Evolutionary conservation across 2,329 filamentous ascomycete species (phyloP).

Genomic region (Thelonectria olida): DNA sequence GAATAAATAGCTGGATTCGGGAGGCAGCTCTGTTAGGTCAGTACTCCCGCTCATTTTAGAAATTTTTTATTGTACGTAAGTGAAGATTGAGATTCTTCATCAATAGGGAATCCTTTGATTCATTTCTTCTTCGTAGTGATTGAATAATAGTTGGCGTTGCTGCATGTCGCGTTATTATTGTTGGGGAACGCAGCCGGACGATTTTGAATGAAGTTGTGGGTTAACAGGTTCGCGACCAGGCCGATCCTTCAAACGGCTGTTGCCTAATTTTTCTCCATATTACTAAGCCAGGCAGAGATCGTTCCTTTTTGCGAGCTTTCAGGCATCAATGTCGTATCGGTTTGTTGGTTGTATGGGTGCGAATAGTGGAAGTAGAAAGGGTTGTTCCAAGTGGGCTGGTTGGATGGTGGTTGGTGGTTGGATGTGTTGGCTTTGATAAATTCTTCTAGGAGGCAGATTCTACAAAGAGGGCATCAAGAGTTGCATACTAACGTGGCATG

Average conservation of each 20-base stretch:
- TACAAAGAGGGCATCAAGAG: no score
- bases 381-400: no score
- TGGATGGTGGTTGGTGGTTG: no score
- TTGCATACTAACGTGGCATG: no score
- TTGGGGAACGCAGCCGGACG: no score
- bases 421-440: no score
- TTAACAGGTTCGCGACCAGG: no score
- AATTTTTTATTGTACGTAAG: neutral
- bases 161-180: neutral
- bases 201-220: no score
- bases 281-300: neutral
- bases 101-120: neutral
- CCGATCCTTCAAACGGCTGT: no score
- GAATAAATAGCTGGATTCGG: neutral
- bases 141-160: neutral
- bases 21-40: neutral
- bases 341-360: no score
- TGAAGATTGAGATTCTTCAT: neutral
- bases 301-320: neutral
- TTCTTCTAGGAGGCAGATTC: no score
- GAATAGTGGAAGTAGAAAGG: no score
- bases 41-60: neutral
- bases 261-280: neutral
- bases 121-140: neutral
- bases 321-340: neutral